Evolutionary conservation across 352 stramenopile genomes (phyloP).

Genomic region (Pythium periplocum): DNA sequence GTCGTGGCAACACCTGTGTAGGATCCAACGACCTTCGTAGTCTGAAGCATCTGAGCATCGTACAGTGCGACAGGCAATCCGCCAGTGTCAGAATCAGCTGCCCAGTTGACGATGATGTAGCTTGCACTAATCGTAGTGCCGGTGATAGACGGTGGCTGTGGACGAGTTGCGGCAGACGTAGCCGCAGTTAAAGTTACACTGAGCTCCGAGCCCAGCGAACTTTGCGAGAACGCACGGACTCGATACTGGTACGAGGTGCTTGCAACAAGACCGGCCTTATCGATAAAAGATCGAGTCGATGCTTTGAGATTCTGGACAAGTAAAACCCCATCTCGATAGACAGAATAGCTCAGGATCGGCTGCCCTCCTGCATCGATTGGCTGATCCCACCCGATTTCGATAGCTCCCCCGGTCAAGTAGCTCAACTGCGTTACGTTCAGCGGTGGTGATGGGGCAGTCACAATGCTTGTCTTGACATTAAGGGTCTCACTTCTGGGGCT

Average conservation of each 20-base stretch:
- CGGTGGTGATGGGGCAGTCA: conserved; percentile 43
- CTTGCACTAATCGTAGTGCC: conserved; percentile 21
- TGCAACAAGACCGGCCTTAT: conserved; percentile 27
- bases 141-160: conserved; percentile 17
- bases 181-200: conserved; percentile 27
- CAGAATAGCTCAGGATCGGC: conserved; percentile 32
- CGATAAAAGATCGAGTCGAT: conserved; percentile 20
- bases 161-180: conserved; percentile 31
- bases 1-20: conserved; percentile 15
- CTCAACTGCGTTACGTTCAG: conserved; percentile 31
- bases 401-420: conserved; percentile 42
- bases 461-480: conserved; percentile 24
- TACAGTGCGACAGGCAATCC: conserved; percentile 32
- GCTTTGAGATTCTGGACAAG: conserved; percentile 24
- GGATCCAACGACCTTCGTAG: conserved; percentile 8
- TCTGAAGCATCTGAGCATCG: conserved; percentile 26
- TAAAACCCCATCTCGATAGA: conserved; percentile 40
- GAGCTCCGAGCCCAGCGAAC: conserved; percentile 30
- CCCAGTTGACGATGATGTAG: conserved; percentile 34
- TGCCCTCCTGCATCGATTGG: conserved; percentile 51
- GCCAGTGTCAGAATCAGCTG: conserved; percentile 33
- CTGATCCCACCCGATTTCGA: conserved; percentile 52
- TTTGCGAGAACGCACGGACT: conserved; percentile 32
- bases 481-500: conserved; percentile 32
- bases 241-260: conserved; percentile 44